Evolutionary conservation across 805 yeast species (phyloP), one percentile per base, ranked within the genome.

Genomic region (Candida alai): DNA sequence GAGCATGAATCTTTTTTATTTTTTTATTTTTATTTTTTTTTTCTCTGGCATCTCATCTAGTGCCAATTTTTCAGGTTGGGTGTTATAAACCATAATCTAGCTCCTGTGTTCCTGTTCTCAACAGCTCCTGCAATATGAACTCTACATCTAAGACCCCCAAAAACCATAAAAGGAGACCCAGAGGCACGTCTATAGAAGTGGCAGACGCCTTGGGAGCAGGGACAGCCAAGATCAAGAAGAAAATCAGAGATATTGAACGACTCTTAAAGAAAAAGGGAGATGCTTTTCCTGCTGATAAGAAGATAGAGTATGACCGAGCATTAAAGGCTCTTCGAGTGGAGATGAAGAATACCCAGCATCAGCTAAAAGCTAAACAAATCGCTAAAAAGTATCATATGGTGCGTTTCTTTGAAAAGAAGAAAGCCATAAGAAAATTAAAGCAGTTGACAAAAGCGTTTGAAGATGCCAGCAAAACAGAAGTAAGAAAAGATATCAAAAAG

Each of bases 331-430:
- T 83, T 41, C 67, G 72, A 32, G 58, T 67, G 4, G 88, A 84
- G 49, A 63, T 84, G 35, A 64, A 64, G 30, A 65, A 66, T 25
- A 73, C 75, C 12, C 68, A 70, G 40, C 41, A 56, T 24, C 59
- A 60, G 19, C 60, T 65, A 30, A 68, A 64, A 44, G 73, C 74
- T 12, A 73, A 69, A 42, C 68, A 72, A 34, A 60, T 68, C 24
- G 76, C 86, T 9, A 73, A 78, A 45, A 84, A 81, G 60, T 93
- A 93, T 56, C 96, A 87, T 54, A 88, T 87, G 89, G 87, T 93
- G 31, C 74, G 90, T 45, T 93, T 93, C 54, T 86, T 93, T 42
- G 97, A 89, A 58, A 77, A 73, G 52, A 86, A 87, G 62, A 89
- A 88, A 69, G 93, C 96, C 1, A 46, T 76, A 17, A 73, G 95